These are phyloP conservation scores for Boletus coccyginus DNA, from an alignment of 768 basidiomycete genomes.

Conservation along the genomic window DNA sequence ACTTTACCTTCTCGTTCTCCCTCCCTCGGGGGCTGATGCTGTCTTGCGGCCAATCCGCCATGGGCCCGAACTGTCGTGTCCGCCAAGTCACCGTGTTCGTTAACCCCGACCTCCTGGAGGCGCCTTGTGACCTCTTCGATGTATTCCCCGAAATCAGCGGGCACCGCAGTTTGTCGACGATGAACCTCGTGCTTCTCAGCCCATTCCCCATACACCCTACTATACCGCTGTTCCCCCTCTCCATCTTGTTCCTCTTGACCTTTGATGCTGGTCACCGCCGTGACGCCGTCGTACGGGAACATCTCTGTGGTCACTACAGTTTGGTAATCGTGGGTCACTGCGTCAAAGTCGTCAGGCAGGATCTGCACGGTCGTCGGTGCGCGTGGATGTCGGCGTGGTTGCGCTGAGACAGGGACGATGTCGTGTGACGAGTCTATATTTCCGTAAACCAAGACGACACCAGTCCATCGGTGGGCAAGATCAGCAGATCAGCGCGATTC, in stretches of 20 bases:
- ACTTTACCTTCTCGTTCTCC: constrained; percentile 36
- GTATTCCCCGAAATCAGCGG: constrained; percentile 24
- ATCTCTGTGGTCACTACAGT: constrained; percentile 27
- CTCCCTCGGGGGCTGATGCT: constrained; percentile 13
- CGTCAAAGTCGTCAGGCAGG: constrained; percentile 28
- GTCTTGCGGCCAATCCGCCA: not conserved
- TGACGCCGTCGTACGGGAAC: constrained; percentile 17
- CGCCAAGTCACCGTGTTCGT: constrained; percentile 27
- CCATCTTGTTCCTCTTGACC: constrained; percentile 4
- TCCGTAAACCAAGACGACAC: not conserved
- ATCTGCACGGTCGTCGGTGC: constrained; percentile 34
- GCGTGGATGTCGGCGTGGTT: constrained; percentile 24
- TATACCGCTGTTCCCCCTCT: constrained; percentile 18
- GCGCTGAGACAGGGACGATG: constrained; percentile 23
- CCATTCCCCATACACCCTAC: constrained; percentile 33
- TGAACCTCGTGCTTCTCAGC: constrained; percentile 29
- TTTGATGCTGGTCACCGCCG: constrained; percentile 12
- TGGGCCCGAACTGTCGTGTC: constrained; percentile 15
- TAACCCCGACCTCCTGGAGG: constrained; percentile 32
- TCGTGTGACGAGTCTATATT: constrained; percentile 31
- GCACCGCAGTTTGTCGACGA: constrained; percentile 6
- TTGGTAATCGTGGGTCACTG: constrained; percentile 17
- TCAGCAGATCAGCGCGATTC: constrained; percentile 8
- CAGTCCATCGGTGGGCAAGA: constrained; percentile 15
- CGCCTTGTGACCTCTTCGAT: constrained; percentile 35